A percentile compares a stretch with the other conserved stretches of the same genome.
Conservation (phyloP, 352 stramenopile genomes). For the Phytophthora cactorum region DNA sequence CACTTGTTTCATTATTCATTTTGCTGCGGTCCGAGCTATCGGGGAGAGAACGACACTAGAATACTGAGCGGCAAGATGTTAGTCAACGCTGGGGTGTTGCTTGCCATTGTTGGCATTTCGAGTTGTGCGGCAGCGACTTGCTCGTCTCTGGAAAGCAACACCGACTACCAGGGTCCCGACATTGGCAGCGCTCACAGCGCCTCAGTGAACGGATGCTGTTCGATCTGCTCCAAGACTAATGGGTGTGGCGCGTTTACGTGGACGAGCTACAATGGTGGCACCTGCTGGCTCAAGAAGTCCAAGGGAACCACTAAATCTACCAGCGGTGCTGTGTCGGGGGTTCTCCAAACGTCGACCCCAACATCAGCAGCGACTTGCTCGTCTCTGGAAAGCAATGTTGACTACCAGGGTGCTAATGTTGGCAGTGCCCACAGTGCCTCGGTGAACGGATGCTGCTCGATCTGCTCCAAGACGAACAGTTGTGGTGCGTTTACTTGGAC, state of each 20-base stretch:
- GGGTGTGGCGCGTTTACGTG: too few relatives aligned
- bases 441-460: conserved; percentile 2
- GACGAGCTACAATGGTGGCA: background rate
- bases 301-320: background rate
- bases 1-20: too few relatives aligned
- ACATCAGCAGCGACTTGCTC: background rate
- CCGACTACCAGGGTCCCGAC: background rate
- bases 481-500: too few relatives aligned
- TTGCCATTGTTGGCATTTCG: background rate
- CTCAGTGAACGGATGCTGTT: background rate
- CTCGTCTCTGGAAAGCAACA: background rate
- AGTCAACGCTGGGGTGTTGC: background rate
- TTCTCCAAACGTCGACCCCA: background rate
- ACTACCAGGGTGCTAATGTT: conserved; percentile 1
- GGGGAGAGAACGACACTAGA: too few relatives aligned
- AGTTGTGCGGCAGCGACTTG: background rate
- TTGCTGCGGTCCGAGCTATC: background rate
- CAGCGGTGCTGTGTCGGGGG: background rate
- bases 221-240: background rate
- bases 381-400: conserved; percentile 3
- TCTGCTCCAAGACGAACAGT: conserved; percentile 7
- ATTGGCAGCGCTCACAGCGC: background rate
- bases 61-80: background rate
- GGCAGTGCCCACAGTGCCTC: background rate
- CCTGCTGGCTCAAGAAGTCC: background rate